These are phyloP conservation scores for Dendrobium officinale DNA, from an alignment of 106 monocot species.

Conservation along the genomic window DNA sequence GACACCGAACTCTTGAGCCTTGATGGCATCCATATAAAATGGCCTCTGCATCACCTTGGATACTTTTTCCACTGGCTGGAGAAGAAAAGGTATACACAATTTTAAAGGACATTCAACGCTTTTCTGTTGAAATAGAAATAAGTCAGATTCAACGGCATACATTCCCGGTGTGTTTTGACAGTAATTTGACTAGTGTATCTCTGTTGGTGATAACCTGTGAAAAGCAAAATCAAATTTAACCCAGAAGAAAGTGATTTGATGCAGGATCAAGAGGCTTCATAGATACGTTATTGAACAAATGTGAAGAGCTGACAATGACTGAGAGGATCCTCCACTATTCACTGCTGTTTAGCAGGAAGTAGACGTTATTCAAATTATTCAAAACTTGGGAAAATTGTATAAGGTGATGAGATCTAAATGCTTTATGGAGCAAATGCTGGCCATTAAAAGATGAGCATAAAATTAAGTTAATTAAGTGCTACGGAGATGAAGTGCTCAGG, in stretches of 20 bases:
- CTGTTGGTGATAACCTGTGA: slow-evolving; percentile 75
- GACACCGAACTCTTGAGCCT: slow-evolving; percentile 86
- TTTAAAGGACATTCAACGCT: not conserved
- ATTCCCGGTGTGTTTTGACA: slow-evolving; percentile 89
- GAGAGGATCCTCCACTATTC: too few species aligned
- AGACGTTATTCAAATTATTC: too few species aligned
- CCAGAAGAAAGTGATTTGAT: not conserved
- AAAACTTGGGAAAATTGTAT: too few species aligned
- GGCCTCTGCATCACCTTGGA: slow-evolving; percentile 71
- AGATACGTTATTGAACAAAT: not conserved
- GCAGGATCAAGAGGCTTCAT: not conserved
- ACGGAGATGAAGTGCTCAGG: too few species aligned
- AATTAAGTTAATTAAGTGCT: too few species aligned
- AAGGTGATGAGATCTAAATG: too few species aligned
- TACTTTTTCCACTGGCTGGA: slow-evolving; percentile 56
- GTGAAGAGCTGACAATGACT: not conserved
- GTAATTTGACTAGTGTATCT: slow-evolving; percentile 65
- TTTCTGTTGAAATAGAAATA: not conserved
- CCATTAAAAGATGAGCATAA: too few species aligned
- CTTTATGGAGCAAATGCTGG: too few species aligned
- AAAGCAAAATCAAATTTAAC: slow-evolving; percentile 5
- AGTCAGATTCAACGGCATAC: slow-evolving; percentile 24
- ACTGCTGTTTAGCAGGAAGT: too few species aligned
- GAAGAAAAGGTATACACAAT: not conserved
- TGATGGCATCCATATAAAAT: slow-evolving; percentile 85